A percentile compares a stretch with the other conserved stretches of the same genome.
Evolutionary conservation across 2,329 filamentous ascomycete species (phyloP).

Genomic region (Pleurostoma richardsiae): DNA sequence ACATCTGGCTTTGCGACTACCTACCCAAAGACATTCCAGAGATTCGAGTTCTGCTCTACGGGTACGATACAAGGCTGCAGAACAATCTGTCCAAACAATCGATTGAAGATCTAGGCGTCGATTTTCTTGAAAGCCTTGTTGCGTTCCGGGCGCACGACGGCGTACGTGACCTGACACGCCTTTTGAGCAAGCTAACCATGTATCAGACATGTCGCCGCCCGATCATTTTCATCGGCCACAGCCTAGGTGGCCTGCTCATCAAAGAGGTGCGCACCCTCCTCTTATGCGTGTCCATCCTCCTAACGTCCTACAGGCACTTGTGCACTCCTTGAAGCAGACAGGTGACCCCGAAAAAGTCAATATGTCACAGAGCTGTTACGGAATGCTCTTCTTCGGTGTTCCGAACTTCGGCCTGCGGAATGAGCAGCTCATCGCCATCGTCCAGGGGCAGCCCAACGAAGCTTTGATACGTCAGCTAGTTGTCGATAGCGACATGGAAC

Average conservation of each 20-base stretch:
- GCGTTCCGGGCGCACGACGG: slow-evolving; percentile 8
- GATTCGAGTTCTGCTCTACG: slow-evolving; percentile 19
- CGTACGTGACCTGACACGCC: slow-evolving; percentile 6
- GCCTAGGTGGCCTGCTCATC: slow-evolving; percentile 18
- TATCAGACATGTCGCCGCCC: slow-evolving; percentile 9
- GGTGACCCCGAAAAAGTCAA: not conserved
- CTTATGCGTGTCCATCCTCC: not conserved
- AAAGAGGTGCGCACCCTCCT: slow-evolving; percentile 15
- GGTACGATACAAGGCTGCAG: slow-evolving; percentile 19
- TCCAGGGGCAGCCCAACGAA: not conserved
- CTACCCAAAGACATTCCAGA: slow-evolving; percentile 15
- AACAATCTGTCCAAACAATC: slow-evolving; percentile 13
- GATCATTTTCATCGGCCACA: slow-evolving; percentile 18
- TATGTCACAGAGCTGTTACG: not conserved
- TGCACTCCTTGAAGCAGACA: slow-evolving; percentile 6
- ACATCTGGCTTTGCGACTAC: slow-evolving; percentile 23
- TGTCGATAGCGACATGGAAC: not conserved
- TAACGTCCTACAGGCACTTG: slow-evolving; percentile 9
- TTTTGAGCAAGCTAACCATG: slow-evolving; percentile 1
- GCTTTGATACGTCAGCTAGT: not conserved
- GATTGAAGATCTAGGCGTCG: slow-evolving; percentile 11
- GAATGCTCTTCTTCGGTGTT: not conserved
- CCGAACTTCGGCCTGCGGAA: not conserved
- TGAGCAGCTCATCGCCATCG: not conserved
- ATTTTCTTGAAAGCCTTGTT: slow-evolving; percentile 9